Conservation (phyloP, 768 basidiomycete species). For the Hericium coralloides region DNA sequence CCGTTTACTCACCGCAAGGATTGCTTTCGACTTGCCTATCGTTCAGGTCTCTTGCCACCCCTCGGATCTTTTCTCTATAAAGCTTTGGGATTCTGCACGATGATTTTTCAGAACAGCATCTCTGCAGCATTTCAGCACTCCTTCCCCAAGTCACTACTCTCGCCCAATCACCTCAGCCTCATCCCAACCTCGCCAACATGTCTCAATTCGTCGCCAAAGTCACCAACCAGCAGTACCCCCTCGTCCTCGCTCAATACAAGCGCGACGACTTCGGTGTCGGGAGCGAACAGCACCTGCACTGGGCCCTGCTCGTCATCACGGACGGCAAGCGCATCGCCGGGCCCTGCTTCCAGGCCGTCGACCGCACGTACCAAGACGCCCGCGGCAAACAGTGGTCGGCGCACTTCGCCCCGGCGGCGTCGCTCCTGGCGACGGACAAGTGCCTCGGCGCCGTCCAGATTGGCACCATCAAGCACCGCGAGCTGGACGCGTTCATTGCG, state of each 20-base stretch:
- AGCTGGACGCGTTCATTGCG: neutral
- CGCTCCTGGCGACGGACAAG: neutral
- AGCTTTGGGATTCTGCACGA: too few relatives aligned
- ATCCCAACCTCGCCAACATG: neutral
- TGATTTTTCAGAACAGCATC: too few relatives aligned
- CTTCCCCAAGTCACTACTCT: neutral
- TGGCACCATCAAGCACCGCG: neutral
- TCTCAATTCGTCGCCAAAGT: neutral
- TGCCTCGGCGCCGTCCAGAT: neutral
- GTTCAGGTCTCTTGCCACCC: too few relatives aligned
- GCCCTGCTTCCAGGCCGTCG: neutral
- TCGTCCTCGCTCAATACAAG: slow-evolving; percentile 2
- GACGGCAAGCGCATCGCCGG: neutral
- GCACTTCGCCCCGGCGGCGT: neutral
- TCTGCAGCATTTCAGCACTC: too few relatives aligned
- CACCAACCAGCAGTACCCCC: neutral
- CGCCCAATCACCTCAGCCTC: neutral
- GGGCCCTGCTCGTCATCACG: neutral
- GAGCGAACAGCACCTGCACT: neutral
- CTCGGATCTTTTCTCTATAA: too few relatives aligned
- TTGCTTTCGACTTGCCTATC: too few relatives aligned
- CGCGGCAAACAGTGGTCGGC: neutral
- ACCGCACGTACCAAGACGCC: neutral
- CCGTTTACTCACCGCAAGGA: too few relatives aligned
- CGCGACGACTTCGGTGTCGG: neutral